Evolutionary conservation across 2,329 filamentous ascomycete species (phyloP), one percentile per base, ranked within the genome.

Genomic region (Colletotrichum eremochloae): DNA sequence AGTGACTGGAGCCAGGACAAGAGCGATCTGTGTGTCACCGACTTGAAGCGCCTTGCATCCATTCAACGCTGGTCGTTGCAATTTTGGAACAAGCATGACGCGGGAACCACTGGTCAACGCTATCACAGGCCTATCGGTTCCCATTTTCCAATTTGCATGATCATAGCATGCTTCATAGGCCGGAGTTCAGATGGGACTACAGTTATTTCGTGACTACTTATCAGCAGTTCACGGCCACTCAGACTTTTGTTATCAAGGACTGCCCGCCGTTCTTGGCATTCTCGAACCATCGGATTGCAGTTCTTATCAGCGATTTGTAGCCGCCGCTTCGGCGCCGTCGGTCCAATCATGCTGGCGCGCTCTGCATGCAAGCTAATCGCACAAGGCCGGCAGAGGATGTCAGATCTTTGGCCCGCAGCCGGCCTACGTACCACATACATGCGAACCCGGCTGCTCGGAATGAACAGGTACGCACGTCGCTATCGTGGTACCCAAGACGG

Each of bases 341-440:
- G n/a, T 5, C 60, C 24, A 50, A 50, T 44, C 65, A 40, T 18
- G 20, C 33, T 20, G 60, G n/a, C 46, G 15, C 8, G 15, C n/a
- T 31, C n/a, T 29, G n/a, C 14, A 63, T 52, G 60, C 46, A 52
- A 29, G 31, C 44, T 63, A 31, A 55, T 53, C 24, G 24, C 38
- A 14, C 15, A 42, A 53, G 61, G 36, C 61, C 31, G 11, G 31
- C 15, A 42, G 24, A 31, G 33, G 46, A 24, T n/a, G 61, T 8
- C n/a, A 29, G n/a, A 40, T 29, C 14, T 24, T 24, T n/a, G 7
- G 12, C 53, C 53, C 33, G 2, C 20, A 56, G 33, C 36, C 33
- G 18, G 2, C 20, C 20, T 40, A 24, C 52, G 1, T 18, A 5
- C 18, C 53, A 38, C 12, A 62, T 31, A 15, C 15, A 7, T 20